Evolutionary conservation across 108 stramenopile species (phyloP), one percentile per base, ranked within the genome.

Genomic region (Phaeodactylum tricornutum): DNA sequence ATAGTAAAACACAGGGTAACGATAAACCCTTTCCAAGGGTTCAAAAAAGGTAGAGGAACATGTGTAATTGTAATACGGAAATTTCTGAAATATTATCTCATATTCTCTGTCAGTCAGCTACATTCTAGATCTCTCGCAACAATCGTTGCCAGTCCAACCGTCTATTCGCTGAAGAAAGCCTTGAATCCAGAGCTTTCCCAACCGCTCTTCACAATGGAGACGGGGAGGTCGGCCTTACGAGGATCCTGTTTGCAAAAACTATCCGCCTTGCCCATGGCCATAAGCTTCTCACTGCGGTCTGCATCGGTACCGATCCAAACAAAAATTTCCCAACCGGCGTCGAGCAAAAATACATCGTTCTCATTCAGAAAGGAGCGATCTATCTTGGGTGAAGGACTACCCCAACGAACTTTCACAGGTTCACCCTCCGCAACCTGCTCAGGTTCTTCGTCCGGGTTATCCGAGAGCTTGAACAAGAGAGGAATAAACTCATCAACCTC

Each of bases 231-330:
- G 14, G 24, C 26, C 5, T 60, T 56, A 23, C 71, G 64, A 11
- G 59, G 34, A 31, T 72, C 64, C 29, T 19, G 51, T 26, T 53
- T 53, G 55, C 46, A 23, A 38, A 64, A 72, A 15, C 29, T 38
- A 34, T 72, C 71, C 14, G 61, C 71, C 11, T 37, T 41, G 36
- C 46, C 50, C 63, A 88, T 76, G 26, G 81, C 84, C 41, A 61
- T 72, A 31, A 79, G 52, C 57, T 84, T 85, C 53, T 87, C 91
- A 32, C 48, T 50, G 22, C 47, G 44, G 19, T 68, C 64, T 14
- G 84, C 67, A 4, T 55, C 71, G 45, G 68, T 76, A 2, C 92
- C 92, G 38, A 89, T 56, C 85, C 85, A 93, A 23, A 84, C 39
- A 60, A 68, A 86, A 16, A 87, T 37, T 34, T 79, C 63, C 59